Base-by-base conservation (phyloP, 768 basidiomycete species). In the Termitomyces sp. region DNA sequence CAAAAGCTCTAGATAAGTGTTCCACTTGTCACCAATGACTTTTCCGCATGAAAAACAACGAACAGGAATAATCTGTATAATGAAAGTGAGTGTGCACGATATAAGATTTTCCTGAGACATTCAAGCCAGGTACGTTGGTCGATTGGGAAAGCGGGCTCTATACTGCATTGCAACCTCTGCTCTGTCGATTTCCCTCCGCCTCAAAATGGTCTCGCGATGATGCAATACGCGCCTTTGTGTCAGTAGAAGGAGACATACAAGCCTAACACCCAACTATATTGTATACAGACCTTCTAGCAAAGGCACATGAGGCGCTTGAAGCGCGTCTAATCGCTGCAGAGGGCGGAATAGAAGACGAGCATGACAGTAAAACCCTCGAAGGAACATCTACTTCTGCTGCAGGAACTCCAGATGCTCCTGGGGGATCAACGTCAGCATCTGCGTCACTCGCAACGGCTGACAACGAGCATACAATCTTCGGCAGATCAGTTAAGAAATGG, bases 1-100 rank as follows among this genome's bases (percentile, higher is more conserved):
- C 60, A 97, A 77, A 46, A 95, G 75, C 67, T 89, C 86, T 40
- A 97, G 75, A 72, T 97, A 98, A 23, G 82, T 81, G 59, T 84
- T 88, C 95, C 96, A 98, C 64, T 97, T 92, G 78, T 98, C 93
- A 50, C 96, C 94, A 44, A 98, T 88, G 62, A 98, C 95, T 74
- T 98, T 98, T 48, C 96, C 96, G 69, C 94, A 96, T 16, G 95
- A 93, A 70, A 97, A 97, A 65, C 95, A 96, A 46, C 95, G 86
- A 8, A 98, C 92, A 49, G 95, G 95, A 63, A 97, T 96, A 61
- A 98, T 98, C 95, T 96, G 66, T n/a, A 13, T 36, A 23, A 50
- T 23, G 33, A 35, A 50, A 20, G 52, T 14, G 23, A 38, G 18
- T 9, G 36, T 52, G 3, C 28, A 40, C 26, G 40, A 20, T 18